Base-by-base conservation (phyloP, 306 rosid genomes). In the Dalbergia cochinchinensis region DNA sequence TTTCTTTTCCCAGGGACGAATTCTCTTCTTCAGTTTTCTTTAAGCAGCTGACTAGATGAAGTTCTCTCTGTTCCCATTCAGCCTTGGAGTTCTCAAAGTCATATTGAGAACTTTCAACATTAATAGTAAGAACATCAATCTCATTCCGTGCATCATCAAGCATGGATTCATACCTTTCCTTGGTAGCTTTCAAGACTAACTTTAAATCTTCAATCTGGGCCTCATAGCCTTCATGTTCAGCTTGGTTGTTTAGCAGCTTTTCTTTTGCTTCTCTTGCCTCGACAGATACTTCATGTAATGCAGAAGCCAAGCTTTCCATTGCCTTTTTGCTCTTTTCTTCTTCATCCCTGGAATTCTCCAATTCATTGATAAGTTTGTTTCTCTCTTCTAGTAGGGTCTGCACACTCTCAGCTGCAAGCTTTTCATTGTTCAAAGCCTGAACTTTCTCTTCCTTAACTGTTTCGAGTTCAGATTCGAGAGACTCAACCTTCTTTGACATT, bases 291-390 rank as follows among this genome's bases (percentile, higher is more conserved):
- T 95, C 99, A 59, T 93, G 99, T 62, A 95, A 85, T 18, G 99
- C 99, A 16, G 98, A 95, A 53, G 97, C 93, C 77, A 95, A 95
- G 90, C 98, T 93, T 84, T 95, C 99, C 96, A 95, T 93, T 31
- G 99, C 99, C 89, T 92, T 90, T 74, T 93, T 95, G 88, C 94
- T 90, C 84, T 91, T 95, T 69, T 93, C 99, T 85, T 93, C 99
- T 83, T 95, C 99, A 22, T 85, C 86, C 88, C 87, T 87, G 48
- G 94, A 91, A 74, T 79, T 90, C 73, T 89, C 96, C 90, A 95
- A 83, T 75, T 95, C 96, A 83, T 87, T 89, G 45, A 84, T 83
- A 53, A 95, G 90, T 76, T 90, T 85, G 80, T 88, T 88, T 89
- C 90, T 95, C 93, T 95, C 99, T 88, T 95, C 94, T 72, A 95